A percentile compares a stretch with the other conserved stretches of the same genome.
phyloP scores from a whole-genome alignment of 1,284 basidiomycete species.

The Irpex rosettiformis region DNA sequence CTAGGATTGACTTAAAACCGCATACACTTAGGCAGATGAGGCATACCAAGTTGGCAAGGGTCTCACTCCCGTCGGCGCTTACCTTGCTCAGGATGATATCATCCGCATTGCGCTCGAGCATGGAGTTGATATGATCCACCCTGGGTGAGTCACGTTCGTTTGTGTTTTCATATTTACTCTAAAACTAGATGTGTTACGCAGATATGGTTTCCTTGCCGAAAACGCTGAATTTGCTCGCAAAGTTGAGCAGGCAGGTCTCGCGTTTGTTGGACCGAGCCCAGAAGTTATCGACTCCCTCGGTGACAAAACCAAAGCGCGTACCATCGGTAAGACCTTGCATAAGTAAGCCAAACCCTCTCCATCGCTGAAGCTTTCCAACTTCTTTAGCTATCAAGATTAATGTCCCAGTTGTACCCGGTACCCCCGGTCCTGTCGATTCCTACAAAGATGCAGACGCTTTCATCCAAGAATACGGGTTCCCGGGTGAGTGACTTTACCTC shows the following conservation, averaged over 20 bases:
- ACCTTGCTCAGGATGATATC: conserved; percentile 97
- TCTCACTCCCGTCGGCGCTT: conserved; percentile 92
- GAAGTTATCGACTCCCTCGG: conserved; percentile 97
- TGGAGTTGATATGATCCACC: conserved; percentile 99
- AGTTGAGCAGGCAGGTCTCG: conserved; percentile 96
- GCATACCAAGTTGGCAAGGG: conserved; percentile 98
- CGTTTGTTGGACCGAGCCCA: conserved; percentile 95
- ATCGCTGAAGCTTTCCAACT: neutral
- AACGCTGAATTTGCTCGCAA: conserved; percentile 95
- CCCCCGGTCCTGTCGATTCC: conserved; percentile 85
- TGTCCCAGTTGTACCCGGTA: conserved; percentile 97
- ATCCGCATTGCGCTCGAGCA: conserved; percentile 94
- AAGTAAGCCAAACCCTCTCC: neutral
- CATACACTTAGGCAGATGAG: conserved; percentile 88
- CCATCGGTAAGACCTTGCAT: conserved; percentile 53
- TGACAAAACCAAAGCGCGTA: conserved; percentile 97
- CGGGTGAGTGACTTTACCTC: conserved; percentile 48
- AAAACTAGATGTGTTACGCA: conserved; percentile 31
- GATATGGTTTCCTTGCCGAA: conserved; percentile 97
- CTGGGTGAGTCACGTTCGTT: conserved; percentile 58
- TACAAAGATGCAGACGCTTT: conserved; percentile 87
- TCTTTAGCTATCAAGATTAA: conserved; percentile 76
- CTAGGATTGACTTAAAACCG: conserved; percentile 1
- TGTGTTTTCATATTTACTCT: conserved; percentile 8
- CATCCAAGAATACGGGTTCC: conserved; percentile 95